These are phyloP conservation scores for Lanmaoa pseudosensibilis DNA, from an alignment of 768 basidiomycete genomes.

Conservation along the genomic window DNA sequence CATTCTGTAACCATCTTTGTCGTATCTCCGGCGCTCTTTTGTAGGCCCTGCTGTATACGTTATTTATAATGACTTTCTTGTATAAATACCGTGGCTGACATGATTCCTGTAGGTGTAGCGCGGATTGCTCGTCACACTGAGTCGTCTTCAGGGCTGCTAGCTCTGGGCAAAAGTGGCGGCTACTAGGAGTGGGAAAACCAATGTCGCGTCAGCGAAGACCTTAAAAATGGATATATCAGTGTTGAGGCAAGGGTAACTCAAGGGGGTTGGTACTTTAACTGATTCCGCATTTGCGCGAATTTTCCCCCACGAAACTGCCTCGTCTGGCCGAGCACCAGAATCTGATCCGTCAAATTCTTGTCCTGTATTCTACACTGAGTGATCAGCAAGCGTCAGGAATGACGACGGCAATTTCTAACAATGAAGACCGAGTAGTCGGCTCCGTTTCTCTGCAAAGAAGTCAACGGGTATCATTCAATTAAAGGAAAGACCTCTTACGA, in stretches of 20 bases:
- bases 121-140: neutral
- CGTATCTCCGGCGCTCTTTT: neutral
- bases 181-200: slow-evolving; percentile 93
- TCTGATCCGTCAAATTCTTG: slow-evolving; percentile 99
- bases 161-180: slow-evolving; percentile 87
- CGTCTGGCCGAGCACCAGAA: slow-evolving; percentile 94
- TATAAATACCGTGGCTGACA: neutral
- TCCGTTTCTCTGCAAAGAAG: slow-evolving; percentile 75
- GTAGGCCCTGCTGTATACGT: slow-evolving; percentile 7
- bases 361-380: slow-evolving; percentile 75
- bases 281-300: slow-evolving; percentile 83
- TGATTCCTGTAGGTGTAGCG: neutral
- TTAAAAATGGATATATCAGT: slow-evolving; percentile 19
- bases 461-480: neutral
- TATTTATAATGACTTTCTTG: slow-evolving; percentile 11
- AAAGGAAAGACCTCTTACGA: slow-evolving; percentile 52
- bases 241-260: neutral
- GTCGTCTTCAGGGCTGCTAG: slow-evolving; percentile 1
- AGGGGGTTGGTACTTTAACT: slow-evolving; percentile 58
- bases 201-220: slow-evolving; percentile 95
- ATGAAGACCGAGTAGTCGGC: slow-evolving; percentile 98
- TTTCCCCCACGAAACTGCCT: slow-evolving; percentile 99
- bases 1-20: slow-evolving; percentile 1
- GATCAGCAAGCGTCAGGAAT: neutral
- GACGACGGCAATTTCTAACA: slow-evolving; percentile 41